Conservation (phyloP, 2,329 filamentous ascomycete genomes). For the Lasiodiplodia theobromae region DNA sequence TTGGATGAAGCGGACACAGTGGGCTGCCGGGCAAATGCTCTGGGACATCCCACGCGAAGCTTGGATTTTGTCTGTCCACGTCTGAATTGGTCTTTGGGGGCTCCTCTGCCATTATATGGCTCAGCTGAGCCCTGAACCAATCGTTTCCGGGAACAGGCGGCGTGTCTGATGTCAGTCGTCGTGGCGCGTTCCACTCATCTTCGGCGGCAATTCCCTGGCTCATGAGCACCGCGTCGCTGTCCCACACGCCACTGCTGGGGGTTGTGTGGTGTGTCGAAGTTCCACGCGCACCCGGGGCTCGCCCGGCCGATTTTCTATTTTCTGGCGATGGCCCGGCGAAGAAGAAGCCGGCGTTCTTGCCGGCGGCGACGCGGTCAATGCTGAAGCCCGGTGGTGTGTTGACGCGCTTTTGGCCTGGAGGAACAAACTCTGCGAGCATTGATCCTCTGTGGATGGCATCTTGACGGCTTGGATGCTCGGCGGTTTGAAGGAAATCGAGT, state of each 20-base stretch:
- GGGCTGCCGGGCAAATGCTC: slow-evolving; percentile 55
- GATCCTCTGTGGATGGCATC: slow-evolving; percentile 32
- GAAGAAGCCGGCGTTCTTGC: slow-evolving; percentile 43
- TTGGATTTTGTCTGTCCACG: slow-evolving; percentile 33
- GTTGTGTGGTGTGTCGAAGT: neutral
- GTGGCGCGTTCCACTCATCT: neutral
- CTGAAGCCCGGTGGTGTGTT: slow-evolving; percentile 40
- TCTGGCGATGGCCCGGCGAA: slow-evolving; percentile 37
- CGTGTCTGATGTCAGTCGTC: neutral
- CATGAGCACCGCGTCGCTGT: slow-evolving; percentile 47
- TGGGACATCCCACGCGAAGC: slow-evolving; percentile 50
- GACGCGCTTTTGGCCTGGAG: slow-evolving; percentile 39
- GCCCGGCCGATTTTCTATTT: neutral
- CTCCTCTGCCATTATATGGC: slow-evolving; percentile 12
- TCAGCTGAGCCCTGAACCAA: slow-evolving; percentile 30
- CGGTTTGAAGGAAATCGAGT: neutral
- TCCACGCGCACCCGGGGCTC: too few species aligned
- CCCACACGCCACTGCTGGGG: slow-evolving; percentile 39
- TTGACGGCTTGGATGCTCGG: neutral
- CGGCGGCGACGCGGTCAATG: slow-evolving; percentile 37
- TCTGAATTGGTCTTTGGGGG: neutral
- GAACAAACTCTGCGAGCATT: slow-evolving; percentile 34
- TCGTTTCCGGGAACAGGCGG: slow-evolving; percentile 8
- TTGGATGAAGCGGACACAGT: slow-evolving; percentile 52
- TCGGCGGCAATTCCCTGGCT: slow-evolving; percentile 32